A percentile compares a stretch with the other conserved stretches of the same genome.
Conservation (phyloP, 2,329 filamentous ascomycete genomes). For the Mollisia scopiformis region DNA sequence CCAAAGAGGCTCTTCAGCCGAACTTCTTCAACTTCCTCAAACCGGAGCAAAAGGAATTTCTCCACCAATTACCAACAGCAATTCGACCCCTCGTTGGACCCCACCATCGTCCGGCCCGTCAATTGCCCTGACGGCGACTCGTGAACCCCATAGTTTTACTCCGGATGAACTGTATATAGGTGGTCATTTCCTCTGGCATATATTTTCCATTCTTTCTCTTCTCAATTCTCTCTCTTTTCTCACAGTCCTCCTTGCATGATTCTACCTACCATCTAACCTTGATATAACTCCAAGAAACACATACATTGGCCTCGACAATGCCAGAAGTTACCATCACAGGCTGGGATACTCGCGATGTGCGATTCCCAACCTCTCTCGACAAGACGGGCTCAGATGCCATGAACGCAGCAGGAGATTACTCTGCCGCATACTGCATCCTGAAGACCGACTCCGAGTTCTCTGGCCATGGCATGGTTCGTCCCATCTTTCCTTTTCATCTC, state of each 20-base stretch:
- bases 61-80: slow-evolving; percentile 21
- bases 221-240: not conserved
- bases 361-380: slow-evolving; percentile 89
- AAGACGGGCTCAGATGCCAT: slow-evolving; percentile 97
- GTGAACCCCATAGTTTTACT: not conserved
- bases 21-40: not conserved
- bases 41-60: slow-evolving; percentile 13
- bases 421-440: slow-evolving; percentile 90
- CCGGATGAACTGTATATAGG: not conserved
- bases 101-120: slow-evolving; percentile 8
- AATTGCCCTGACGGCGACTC: slow-evolving; percentile 4
- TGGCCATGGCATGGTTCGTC: slow-evolving; percentile 78
- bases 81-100: slow-evolving; percentile 12
- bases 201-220: slow-evolving; percentile 2
- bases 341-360: slow-evolving; percentile 73
- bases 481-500: not conserved
- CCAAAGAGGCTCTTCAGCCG: not conserved
- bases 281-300: not conserved
- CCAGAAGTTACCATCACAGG: slow-evolving; percentile 71
- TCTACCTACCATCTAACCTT: not conserved
- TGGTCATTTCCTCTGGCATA: not conserved
- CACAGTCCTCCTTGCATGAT: not conserved
- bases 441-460: slow-evolving; percentile 73
- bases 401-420: slow-evolving; percentile 94
- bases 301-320: slow-evolving; percentile 38